Evolutionary conservation across 1,284 basidiomycete genomes (phyloP).

Genomic region (Moesziomyces globuligerus): DNA sequence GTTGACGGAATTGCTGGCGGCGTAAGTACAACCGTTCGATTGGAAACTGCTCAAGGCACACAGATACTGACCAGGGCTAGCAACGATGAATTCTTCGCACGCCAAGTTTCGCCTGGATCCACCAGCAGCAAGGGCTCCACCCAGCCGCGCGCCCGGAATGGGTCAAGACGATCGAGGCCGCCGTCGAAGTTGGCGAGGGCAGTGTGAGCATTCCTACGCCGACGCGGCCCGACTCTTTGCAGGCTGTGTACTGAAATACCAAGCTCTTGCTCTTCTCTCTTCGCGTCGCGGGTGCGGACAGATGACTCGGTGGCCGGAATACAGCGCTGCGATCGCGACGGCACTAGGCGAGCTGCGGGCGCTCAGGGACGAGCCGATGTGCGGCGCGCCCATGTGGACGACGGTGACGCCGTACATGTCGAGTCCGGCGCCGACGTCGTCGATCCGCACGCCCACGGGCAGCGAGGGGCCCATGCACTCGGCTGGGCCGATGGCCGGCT

Average conservation of each 20-base stretch:
- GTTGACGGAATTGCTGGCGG: constrained; percentile 24
- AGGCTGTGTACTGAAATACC: too few relatives aligned
- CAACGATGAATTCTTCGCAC: too few relatives aligned
- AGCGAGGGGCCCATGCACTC: background rate
- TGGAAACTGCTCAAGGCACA: background rate
- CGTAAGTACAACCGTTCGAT: constrained; percentile 12
- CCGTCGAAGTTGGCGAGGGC: constrained; percentile 17
- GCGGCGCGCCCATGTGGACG: background rate
- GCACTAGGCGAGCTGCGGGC: background rate
- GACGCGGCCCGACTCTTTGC: too few relatives aligned
- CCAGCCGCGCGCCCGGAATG: constrained; percentile 2
- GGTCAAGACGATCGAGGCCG: constrained; percentile 4
- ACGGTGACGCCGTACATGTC: background rate
- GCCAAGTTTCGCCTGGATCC: constrained; percentile 20
- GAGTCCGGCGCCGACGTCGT: background rate
- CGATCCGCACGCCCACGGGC: background rate
- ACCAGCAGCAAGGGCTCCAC: constrained; percentile 5
- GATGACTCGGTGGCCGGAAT: background rate
- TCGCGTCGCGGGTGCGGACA: too few relatives aligned
- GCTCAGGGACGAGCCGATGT: background rate
- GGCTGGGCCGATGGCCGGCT: too few relatives aligned
- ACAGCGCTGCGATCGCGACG: background rate
- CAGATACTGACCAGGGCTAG: too few relatives aligned
- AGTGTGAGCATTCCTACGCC: constrained; percentile 16
- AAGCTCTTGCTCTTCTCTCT: too few relatives aligned